Conservation (phyloP, 148 eudicot species). For the Rhododendron vialii region DNA sequence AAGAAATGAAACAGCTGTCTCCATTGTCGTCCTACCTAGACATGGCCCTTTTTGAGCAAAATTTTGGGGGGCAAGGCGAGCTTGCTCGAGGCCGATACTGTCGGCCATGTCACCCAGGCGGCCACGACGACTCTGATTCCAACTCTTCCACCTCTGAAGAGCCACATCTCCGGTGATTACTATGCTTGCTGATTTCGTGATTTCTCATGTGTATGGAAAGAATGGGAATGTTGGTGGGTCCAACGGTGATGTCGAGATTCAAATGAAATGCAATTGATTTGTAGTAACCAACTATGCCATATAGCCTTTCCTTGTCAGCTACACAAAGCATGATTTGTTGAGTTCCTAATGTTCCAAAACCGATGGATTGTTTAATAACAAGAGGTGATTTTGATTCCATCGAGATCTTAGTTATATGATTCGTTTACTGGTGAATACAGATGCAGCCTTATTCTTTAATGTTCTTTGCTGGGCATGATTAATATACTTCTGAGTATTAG, state of each 20-base stretch:
- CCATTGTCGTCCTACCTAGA: too few relatives aligned
- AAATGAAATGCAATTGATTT: not conserved
- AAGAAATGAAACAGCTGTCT: too few relatives aligned
- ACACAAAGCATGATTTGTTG: not conserved
- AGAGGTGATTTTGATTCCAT: not conserved
- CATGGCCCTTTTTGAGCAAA: too few relatives aligned
- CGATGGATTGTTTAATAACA: not conserved
- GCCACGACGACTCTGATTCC: too few relatives aligned
- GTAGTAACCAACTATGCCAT: not conserved
- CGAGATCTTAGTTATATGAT: not conserved
- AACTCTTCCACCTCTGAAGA: too few relatives aligned
- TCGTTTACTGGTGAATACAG: not conserved
- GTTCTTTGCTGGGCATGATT: not conserved
- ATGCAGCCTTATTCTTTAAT: not conserved
- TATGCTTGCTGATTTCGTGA: constrained; percentile 47
- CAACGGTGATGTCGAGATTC: not conserved
- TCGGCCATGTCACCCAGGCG: too few relatives aligned
- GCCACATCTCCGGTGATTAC: constrained; percentile 29
- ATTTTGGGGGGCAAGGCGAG: too few relatives aligned
- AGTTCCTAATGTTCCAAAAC: not conserved
- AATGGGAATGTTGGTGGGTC: not conserved
- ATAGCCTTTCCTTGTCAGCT: not conserved
- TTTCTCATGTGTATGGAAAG: constrained; percentile 33
- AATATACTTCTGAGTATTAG: too few relatives aligned
- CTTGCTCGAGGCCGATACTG: too few relatives aligned